Base-by-base conservation (phyloP, 2,329 filamentous ascomycete species). In the Diaporthe destruens region DNA sequence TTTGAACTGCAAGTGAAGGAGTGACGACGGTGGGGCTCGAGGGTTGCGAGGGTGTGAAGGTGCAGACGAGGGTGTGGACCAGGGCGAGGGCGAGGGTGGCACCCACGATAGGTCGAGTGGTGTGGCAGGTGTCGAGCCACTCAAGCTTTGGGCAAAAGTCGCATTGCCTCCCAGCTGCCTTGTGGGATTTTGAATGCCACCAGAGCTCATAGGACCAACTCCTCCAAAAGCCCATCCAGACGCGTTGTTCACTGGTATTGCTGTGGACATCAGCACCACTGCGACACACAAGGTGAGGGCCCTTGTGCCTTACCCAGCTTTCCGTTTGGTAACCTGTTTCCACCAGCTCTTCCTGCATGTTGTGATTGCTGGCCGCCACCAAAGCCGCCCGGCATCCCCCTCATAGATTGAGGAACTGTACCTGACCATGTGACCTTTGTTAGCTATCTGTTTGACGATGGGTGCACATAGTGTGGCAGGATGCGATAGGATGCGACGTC, bases 91-190 rank as follows among this genome's bases (percentile, higher is more conserved):
- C 14, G 39, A 42, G 39, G 76, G 42, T 51, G 29, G 57, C 76
- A 91, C 90, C 82, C 88, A 92, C 90, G 89, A 90, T 72, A 89
- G 84, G 80, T 92, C 90, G 74, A 92, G 82, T 54, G 89, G 87
- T 75, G 90, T 89, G 76, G 87, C 84, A 77, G 88, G 87, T 81
- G 91, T 89, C 72, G 90, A 91, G 75, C 88, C 88, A 78, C 87
- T 87, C 78, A 92, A 83, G 79, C 89, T 92, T 80, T 92, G 90
- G 63, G 90, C 90, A 81, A 92, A 92, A 81, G 90, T 92, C 73
- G 90, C 84, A 80, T 87, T 90, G 77, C 89, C 85, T 75, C 87
- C 85, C 78, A 89, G 81, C 82, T 90, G 86, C 78, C 88, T 85
- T 70, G 84, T 81, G 65, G 85, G 84, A 75, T 85, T 89, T 78